phyloP scores from a whole-genome alignment of 2,329 filamentous ascomycete genomes.

The Diplodia mutila region DNA sequence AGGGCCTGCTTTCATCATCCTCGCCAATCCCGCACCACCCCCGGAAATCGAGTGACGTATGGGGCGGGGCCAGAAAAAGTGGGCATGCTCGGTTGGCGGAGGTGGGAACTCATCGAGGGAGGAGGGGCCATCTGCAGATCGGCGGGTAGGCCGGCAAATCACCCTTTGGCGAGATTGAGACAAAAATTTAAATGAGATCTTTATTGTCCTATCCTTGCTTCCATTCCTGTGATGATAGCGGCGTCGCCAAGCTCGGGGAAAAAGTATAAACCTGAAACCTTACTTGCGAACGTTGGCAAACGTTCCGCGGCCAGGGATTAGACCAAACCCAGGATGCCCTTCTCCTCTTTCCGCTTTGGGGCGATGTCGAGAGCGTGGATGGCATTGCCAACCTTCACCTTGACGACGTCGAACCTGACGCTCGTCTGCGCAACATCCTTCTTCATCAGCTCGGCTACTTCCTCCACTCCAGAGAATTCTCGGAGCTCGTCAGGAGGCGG shows the following conservation, averaged over 20 bases:
- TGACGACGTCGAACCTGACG: slow-evolving; percentile 47
- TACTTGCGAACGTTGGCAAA: background rate
- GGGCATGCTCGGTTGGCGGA: background rate
- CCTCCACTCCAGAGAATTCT: slow-evolving; percentile 21
- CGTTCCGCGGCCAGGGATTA: background rate
- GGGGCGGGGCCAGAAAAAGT: slow-evolving; percentile 10
- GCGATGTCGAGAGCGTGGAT: slow-evolving; percentile 40
- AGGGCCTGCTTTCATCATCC: background rate
- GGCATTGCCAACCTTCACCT: slow-evolving; percentile 53
- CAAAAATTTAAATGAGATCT: no score
- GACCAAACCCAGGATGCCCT: slow-evolving; percentile 30
- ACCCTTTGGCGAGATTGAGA: background rate
- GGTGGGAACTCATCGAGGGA: background rate
- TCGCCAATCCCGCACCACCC: background rate
- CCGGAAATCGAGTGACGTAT: background rate
- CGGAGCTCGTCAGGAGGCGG: slow-evolving; percentile 5
- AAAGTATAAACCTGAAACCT: background rate
- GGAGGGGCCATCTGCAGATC: background rate
- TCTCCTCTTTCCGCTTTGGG: slow-evolving; percentile 30
- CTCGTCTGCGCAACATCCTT: slow-evolving; percentile 32
- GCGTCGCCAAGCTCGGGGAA: background rate
- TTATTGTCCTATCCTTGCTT: background rate
- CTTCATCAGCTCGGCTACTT: slow-evolving; percentile 23
- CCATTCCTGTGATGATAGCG: background rate
- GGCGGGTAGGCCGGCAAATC: background rate